phyloP scores from a whole-genome alignment of 768 basidiomycete genomes.

The Tephrocybe sp. region DNA sequence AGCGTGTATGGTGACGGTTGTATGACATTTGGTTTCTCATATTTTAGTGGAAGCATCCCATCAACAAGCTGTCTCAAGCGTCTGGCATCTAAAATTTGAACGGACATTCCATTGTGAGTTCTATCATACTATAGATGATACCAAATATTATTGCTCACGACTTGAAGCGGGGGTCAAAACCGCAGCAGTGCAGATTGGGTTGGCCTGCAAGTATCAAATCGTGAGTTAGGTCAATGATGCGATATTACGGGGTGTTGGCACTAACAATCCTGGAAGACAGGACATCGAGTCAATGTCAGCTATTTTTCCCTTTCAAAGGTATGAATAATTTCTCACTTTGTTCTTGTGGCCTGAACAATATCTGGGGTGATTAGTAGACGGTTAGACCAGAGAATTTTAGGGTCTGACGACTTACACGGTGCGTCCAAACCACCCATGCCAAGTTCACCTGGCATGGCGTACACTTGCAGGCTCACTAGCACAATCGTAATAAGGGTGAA shows the following conservation, averaged over 20 bases:
- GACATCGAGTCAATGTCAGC: background rate
- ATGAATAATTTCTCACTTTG: too few relatives aligned
- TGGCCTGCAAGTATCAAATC: background rate
- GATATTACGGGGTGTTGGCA: too few relatives aligned
- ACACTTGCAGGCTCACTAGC: background rate
- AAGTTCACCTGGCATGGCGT: background rate
- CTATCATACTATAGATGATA: background rate
- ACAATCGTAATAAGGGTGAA: background rate
- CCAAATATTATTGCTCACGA: background rate
- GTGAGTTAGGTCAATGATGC: too few relatives aligned
- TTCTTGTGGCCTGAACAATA: too few relatives aligned
- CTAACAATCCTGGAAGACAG: conserved; percentile 10
- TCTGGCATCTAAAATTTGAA: conserved; percentile 2
- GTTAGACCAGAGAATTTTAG: too few relatives aligned
- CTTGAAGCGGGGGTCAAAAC: background rate
- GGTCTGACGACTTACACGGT: conserved; percentile 3
- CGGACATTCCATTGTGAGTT: background rate
- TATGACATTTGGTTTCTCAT: too few relatives aligned
- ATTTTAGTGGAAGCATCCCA: too few relatives aligned
- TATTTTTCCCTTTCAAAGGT: too few relatives aligned
- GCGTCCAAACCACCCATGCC: conserved; percentile 1
- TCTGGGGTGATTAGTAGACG: too few relatives aligned
- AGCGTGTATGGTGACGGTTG: too few relatives aligned
- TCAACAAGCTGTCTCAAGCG: conserved; percentile 10
- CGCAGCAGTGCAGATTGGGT: conserved; percentile 7